Evolutionary conservation across 1,284 basidiomycete species (phyloP).

Genomic region (Leccinum pachyderme): DNA sequence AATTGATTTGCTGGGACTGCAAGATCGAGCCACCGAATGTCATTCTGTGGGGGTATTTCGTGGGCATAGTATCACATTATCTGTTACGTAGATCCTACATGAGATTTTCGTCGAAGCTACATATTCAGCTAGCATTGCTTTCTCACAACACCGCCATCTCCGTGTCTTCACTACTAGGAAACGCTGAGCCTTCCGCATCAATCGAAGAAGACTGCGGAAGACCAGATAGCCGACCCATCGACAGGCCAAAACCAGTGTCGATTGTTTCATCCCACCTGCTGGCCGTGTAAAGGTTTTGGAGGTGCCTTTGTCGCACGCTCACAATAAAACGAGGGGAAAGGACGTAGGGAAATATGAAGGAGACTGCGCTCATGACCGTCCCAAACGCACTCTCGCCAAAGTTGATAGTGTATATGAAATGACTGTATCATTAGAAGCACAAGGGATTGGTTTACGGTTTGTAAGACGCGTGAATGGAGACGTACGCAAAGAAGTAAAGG

Average conservation of each 20-base stretch:
- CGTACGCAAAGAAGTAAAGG: constrained; percentile 22
- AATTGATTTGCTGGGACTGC: too few relatives aligned
- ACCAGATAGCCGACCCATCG: not conserved
- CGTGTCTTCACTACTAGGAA: not conserved
- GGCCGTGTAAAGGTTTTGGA: not conserved
- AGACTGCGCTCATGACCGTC: not conserved
- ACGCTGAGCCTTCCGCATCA: not conserved
- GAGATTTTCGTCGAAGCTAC: not conserved
- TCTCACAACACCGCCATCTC: constrained; percentile 11
- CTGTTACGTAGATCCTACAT: too few relatives aligned
- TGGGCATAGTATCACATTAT: too few relatives aligned
- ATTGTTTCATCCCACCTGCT: not conserved
- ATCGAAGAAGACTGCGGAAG: not conserved
- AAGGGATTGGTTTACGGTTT: not conserved
- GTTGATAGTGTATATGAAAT: constrained; percentile 16
- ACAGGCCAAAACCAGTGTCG: constrained; percentile 21
- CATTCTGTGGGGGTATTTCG: too few relatives aligned
- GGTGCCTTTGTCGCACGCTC: constrained; percentile 14
- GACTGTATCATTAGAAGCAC: constrained; percentile 2
- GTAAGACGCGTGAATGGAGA: not conserved
- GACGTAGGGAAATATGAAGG: constrained; percentile 7
- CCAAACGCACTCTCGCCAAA: constrained; percentile 1
- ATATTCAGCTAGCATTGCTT: not conserved
- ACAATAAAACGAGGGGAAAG: constrained; percentile 23
- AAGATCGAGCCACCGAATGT: too few relatives aligned